phyloP scores from a whole-genome alignment of 257 asterid genomes.

The Solanum tarijense region DNA sequence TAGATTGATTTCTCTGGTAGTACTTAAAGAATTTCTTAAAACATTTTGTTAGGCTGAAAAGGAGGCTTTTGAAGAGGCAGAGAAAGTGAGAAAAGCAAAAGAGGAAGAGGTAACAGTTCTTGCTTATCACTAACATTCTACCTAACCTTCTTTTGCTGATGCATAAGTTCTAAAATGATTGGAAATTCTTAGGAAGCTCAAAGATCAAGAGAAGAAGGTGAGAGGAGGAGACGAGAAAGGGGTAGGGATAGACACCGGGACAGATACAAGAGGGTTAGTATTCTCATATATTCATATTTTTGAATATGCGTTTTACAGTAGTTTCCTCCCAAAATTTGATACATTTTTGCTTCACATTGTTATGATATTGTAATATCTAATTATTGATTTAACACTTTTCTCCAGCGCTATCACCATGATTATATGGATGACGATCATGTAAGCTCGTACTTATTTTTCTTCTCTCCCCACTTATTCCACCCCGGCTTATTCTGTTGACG shows the following conservation, averaged over 20 bases:
- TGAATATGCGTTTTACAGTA: background rate
- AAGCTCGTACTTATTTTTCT: background rate
- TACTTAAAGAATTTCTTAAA: background rate
- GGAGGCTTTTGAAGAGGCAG: constrained; percentile 22
- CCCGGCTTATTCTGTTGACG: background rate
- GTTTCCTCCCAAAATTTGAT: background rate
- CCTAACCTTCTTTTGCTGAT: background rate
- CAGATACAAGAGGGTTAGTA: background rate
- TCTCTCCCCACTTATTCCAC: background rate
- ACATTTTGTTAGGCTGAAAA: constrained; percentile 28
- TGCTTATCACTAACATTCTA: background rate
- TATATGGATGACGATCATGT: constrained; percentile 8
- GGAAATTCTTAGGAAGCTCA: constrained; percentile 5
- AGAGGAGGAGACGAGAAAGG: constrained; percentile 10
- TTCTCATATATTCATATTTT: background rate
- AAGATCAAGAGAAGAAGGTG: constrained; percentile 15
- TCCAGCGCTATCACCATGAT: constrained; percentile 9
- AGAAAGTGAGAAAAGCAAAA: constrained; percentile 9
- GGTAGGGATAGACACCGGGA: background rate
- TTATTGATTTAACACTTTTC: background rate
- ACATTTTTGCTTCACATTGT: background rate
- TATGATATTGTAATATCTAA: background rate
- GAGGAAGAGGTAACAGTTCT: constrained; percentile 17
- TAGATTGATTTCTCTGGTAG: background rate
- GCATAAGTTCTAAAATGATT: background rate